Evolutionary conservation across 345 rosid genomes (phyloP), one percentile per base, ranked within the genome.

Genomic region (Lenwebbia sp.): DNA sequence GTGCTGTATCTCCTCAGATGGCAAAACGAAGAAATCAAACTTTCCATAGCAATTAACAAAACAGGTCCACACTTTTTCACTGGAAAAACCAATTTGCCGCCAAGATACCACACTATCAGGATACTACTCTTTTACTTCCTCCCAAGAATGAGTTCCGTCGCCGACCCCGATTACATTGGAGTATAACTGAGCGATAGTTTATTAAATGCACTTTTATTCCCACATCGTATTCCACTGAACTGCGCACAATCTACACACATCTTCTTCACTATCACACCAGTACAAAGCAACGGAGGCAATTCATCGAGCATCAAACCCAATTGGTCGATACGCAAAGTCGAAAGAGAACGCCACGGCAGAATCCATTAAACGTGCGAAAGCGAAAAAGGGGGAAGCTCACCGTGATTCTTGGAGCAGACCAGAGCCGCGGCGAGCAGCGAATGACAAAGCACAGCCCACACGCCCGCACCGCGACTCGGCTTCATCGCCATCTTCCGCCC

Each of bases 351-450:
- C 33, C 28, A 6, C 83, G 56, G 28, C 84, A 13, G 55, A 82
- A 51, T 0, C 56, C 40, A 6, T 22, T 25, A 81, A 40, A 5
- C 41, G 9, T 5, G 41, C 6, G 23, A 15, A 11, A 56, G 13
- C 19, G 65, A 37, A 52, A 8, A 53, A 50, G 52, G 74, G 19
- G 56, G 21, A 33, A 40, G 83, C 49, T 86, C 92, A 96, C 97
- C 96, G 75, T 91, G 92, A 57, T 86, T 83, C 49, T 90, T 91
- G 93, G 94, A 93, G 92, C 70, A 86, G 90, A 92, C 96, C 83
- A 82, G 84, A 85, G 89, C 86, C 40, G 92, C 51, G 55, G 92
- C 90, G 55, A 90, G 90, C 30, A 92, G 91, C 87, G 82, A 87
- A 84, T 41, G 82, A 81, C 56, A 55, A 33, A 92, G 87, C 30